Conservation (phyloP, 2,329 filamentous ascomycete species). For the Rutstroemia sp. region DNA sequence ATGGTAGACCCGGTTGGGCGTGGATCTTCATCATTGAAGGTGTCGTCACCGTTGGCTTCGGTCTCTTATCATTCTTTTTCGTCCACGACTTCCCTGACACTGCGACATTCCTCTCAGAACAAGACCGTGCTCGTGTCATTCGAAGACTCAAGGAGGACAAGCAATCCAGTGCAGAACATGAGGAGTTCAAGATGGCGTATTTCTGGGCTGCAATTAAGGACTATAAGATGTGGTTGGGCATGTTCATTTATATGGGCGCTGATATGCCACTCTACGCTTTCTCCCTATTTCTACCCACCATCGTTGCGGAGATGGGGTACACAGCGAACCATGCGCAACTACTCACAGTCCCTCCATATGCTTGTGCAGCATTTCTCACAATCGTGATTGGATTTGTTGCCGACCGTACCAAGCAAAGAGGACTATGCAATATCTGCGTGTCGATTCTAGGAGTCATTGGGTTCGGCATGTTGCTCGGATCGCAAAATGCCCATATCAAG, state of each 20-base stretch:
- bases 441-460: constrained; percentile 66
- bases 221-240: constrained; percentile 76
- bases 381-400: constrained; percentile 65
- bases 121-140: constrained; percentile 64
- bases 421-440: constrained; percentile 72
- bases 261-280: constrained; percentile 69
- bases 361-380: constrained; percentile 61
- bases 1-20: constrained; percentile 48
- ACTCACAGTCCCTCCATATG: constrained; percentile 70
- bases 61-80: constrained; percentile 64
- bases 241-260: constrained; percentile 71
- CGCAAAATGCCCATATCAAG: constrained; percentile 55
- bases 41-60: constrained; percentile 60
- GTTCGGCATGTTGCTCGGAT: constrained; percentile 71
- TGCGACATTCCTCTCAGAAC: constrained; percentile 62
- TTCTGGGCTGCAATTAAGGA: constrained; percentile 69
- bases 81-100: constrained; percentile 77
- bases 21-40: constrained; percentile 69
- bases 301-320: constrained; percentile 54
- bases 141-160: constrained; percentile 62
- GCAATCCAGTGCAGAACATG: constrained; percentile 67
- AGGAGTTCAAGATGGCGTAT: constrained; percentile 66
- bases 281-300: constrained; percentile 71
- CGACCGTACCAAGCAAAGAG: constrained; percentile 65
- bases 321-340: constrained; percentile 58